Evolutionary conservation across 768 basidiomycete genomes (phyloP).

Genomic region (Fomitopsis pulvina): DNA sequence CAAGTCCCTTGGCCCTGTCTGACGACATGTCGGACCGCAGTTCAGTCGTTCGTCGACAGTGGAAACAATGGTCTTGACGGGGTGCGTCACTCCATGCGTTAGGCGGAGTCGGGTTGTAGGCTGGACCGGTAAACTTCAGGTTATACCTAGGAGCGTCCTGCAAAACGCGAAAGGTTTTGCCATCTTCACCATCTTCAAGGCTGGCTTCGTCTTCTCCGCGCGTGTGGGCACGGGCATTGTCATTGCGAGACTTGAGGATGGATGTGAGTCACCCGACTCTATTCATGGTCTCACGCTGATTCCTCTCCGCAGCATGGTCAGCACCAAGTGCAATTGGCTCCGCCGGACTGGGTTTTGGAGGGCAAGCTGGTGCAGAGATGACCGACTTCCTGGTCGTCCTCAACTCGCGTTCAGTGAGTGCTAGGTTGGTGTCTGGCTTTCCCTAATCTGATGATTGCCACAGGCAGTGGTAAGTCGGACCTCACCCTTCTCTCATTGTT

Average conservation of each 20-base stretch:
- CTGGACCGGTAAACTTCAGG: conserved; percentile 23
- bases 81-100: conserved; percentile 27
- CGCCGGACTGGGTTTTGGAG: conserved; percentile 84
- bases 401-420: conserved; percentile 68
- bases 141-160: conserved; percentile 50
- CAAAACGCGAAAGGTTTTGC: conserved; percentile 71
- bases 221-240: conserved; percentile 85
- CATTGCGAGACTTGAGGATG: conserved; percentile 76
- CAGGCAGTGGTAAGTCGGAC: conserved; percentile 45
- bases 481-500: background rate
- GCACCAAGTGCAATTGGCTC: conserved; percentile 93
- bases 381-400: conserved; percentile 89
- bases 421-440: background rate
- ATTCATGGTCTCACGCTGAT: background rate
- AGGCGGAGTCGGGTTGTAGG: background rate
- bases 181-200: conserved; percentile 85
- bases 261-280: conserved; percentile 45
- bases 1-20: background rate
- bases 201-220: conserved; percentile 60
- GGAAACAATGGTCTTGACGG: conserved; percentile 83
- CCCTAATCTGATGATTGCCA: background rate
- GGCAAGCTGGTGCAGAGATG: conserved; percentile 78
- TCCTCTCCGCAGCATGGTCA: conserved; percentile 63
- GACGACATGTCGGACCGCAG: conserved; percentile 30
- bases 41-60: conserved; percentile 78